Percentiles rank a stretch among this genome's conserved stretches.
phyloP scores from a whole-genome alignment of 768 basidiomycete species.

The Cubamyces lactineus region DNA sequence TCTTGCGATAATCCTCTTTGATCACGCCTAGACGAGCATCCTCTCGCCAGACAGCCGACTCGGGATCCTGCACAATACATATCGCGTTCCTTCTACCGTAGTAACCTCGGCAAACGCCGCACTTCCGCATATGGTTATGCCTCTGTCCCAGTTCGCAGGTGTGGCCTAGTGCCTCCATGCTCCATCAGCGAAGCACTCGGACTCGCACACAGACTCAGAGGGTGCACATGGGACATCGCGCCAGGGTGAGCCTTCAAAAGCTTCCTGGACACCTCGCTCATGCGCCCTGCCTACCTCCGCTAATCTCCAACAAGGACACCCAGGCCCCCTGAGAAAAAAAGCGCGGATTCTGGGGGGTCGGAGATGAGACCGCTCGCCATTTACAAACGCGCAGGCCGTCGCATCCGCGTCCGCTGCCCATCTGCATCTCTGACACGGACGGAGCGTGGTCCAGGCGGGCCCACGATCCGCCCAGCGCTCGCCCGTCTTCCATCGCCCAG shows the following conservation, averaged over 20 bases:
- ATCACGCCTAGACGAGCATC: too few species aligned
- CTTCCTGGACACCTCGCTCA: neutral
- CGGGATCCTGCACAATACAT: too few species aligned
- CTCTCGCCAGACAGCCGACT: too few species aligned
- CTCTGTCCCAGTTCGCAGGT: neutral
- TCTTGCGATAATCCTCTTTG: too few species aligned
- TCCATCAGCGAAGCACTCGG: neutral
- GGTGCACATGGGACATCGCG: neutral
- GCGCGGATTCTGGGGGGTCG: neutral
- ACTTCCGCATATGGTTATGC: slow-evolving; percentile 9
- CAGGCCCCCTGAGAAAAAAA: neutral
- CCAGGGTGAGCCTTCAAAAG: neutral
- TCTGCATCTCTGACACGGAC: neutral
- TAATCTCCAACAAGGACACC: slow-evolving; percentile 8
- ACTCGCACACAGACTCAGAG: neutral
- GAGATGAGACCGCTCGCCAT: neutral
- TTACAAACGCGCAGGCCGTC: too few species aligned
- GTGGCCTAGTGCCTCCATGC: neutral
- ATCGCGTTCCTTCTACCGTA: too few species aligned
- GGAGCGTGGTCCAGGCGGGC: neutral
- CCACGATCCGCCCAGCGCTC: neutral
- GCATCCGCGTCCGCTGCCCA: too few species aligned
- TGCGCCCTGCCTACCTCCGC: slow-evolving; percentile 2
- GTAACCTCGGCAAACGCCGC: slow-evolving; percentile 7
- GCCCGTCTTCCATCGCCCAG: neutral